Conservation (phyloP, 164 flowering plant species). For the Cinnamomum micranthum region DNA sequence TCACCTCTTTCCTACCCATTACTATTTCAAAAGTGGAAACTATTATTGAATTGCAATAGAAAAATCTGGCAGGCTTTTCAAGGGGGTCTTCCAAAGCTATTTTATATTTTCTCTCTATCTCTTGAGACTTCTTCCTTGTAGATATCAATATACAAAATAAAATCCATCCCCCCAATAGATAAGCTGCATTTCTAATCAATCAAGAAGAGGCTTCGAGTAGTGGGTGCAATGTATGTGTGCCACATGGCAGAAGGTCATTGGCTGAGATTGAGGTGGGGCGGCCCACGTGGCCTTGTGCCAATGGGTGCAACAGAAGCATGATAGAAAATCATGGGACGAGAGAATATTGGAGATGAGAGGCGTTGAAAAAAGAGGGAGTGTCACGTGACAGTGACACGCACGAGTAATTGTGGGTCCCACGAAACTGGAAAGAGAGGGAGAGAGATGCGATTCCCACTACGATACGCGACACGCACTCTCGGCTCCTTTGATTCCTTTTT, state of each 20-base stretch:
- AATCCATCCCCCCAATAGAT: neutral
- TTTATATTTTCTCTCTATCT: neutral
- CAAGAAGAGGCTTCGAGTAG: too few relatives aligned
- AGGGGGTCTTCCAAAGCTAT: neutral
- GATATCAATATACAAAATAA: neutral
- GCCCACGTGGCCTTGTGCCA: neutral
- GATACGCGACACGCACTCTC: neutral
- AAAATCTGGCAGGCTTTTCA: neutral
- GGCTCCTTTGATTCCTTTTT: neutral
- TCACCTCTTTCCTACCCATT: neutral
- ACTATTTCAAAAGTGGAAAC: neutral
- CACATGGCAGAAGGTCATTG: constrained; percentile 4
- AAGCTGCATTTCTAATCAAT: neutral
- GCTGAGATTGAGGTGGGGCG: neutral
- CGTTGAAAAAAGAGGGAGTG: neutral
- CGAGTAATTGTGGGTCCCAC: neutral
- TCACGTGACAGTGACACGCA: neutral
- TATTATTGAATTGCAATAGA: neutral
- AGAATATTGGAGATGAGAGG: neutral
- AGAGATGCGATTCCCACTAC: constrained; percentile 13
- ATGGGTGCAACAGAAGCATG: neutral
- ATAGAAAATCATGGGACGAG: neutral
- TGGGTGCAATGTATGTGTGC: neutral
- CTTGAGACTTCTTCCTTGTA: neutral
- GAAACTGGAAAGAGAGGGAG: neutral